Evolutionary conservation across 371 early-diverging fungal genomes (phyloP), one percentile per base, ranked within the genome.

Genomic region (Circinella minor): DNA sequence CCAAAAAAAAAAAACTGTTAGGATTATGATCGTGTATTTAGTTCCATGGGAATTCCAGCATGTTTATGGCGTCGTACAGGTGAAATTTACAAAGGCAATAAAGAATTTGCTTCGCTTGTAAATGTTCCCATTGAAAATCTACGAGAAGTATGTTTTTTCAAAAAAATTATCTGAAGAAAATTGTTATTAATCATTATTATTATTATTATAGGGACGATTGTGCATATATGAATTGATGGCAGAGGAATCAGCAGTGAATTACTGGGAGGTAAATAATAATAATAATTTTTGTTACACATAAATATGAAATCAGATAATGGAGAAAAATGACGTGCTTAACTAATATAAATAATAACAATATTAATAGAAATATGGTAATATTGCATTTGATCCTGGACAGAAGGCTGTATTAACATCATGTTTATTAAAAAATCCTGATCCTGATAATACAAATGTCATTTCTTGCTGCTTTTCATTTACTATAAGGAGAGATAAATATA

Each of bases 61-160:
- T 95, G 96, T 72, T 79, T 96, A 36, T 96, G 97, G 98, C 87
- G 98, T 36, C 88, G 98, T 47, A 96, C 97, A 0, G 98, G 98
- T 20, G 97, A 97, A 79, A 96, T 97, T 38, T 96, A 92, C 86
- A 96, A 95, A 71, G 92, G 94, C 36, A 97, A 97, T 83, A 90
- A 92, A 68, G 95, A 95, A 79, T 97, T 97, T 87, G 96, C 96
- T 2, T 80, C 90, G 0, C 84, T 97, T 48, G 93, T 96, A 11
- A 92, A 92, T 61, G 88, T 94, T 17, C 91, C 94, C 4, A 80
- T 92, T 49, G 91, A 93, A 39, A 81, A 85, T 74, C 79, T 95
- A 13, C 82, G 88, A 57, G 94, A 94, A 54, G 88, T 84, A 72
- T 36, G 66, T 51, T 51, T 43, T 43, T 43, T 43, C 7, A 13